These are phyloP conservation scores for Solanum piurae DNA, from an alignment of 257 asterid species.

Conservation along the genomic window DNA sequence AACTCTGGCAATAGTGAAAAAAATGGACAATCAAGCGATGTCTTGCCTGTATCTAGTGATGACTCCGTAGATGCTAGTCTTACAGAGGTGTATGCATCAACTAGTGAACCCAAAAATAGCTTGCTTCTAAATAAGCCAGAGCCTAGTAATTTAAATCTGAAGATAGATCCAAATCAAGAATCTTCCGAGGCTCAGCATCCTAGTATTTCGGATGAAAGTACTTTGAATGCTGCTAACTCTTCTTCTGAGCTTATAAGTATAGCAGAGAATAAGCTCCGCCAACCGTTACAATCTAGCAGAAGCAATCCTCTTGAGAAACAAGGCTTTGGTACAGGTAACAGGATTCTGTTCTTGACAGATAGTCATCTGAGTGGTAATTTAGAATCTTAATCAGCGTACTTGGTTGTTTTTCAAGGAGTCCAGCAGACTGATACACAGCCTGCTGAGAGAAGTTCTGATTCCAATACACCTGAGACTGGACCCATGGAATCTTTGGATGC, in stretches of 20 bases:
- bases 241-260: slow-evolving; percentile 4
- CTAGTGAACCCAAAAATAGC: slow-evolving; percentile 9
- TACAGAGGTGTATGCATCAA: slow-evolving; percentile 2
- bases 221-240: slow-evolving; percentile 5
- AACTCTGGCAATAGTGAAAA: slow-evolving; percentile 15
- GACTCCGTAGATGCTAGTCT: slow-evolving; percentile 11
- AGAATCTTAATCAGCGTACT: not conserved
- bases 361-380: not conserved
- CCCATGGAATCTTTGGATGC: slow-evolving; percentile 23
- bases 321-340: slow-evolving; percentile 43
- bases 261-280: not conserved
- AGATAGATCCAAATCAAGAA: slow-evolving; percentile 29
- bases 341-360: slow-evolving; percentile 8
- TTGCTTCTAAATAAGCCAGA: slow-evolving; percentile 38
- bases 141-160: slow-evolving; percentile 11
- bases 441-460: slow-evolving; percentile 17
- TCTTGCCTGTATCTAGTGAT: slow-evolving; percentile 3
- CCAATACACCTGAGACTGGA: slow-evolving; percentile 14
- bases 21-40: slow-evolving; percentile 15
- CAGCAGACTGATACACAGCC: slow-evolving; percentile 34
- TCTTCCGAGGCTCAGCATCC: slow-evolving; percentile 14
- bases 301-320: slow-evolving; percentile 18
- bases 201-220: slow-evolving; percentile 3
- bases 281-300: slow-evolving; percentile 8
- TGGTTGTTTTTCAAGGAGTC: slow-evolving; percentile 52